Conservation (phyloP, 495 filamentous ascomycete species). For the Penicillium ochrochloron region DNA sequence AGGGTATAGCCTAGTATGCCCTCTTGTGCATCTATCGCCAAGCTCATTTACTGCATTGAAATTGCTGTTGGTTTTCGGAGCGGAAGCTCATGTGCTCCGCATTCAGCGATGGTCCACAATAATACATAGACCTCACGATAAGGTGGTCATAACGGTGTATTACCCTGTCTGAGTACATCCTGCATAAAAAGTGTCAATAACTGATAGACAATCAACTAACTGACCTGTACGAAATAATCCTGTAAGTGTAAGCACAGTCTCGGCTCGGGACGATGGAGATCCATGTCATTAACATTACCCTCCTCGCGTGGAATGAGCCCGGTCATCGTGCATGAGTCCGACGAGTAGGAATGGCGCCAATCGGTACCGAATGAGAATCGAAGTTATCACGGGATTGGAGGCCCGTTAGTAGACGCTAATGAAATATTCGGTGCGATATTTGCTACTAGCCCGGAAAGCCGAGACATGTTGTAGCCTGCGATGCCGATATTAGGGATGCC, state of each 20-base stretch:
- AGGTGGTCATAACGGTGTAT: neutral
- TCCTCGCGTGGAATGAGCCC: slow-evolving; percentile 6
- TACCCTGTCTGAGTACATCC: neutral
- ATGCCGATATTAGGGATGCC: slow-evolving; percentile 2
- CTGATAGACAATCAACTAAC: no score
- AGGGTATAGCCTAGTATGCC: neutral
- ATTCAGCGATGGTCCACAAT: neutral
- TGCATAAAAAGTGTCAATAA: no score
- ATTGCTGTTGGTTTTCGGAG: neutral
- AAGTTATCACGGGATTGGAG: no score
- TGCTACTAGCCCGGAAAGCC: slow-evolving; percentile 5
- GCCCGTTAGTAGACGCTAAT: neutral
- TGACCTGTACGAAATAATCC: neutral
- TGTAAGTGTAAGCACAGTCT: neutral
- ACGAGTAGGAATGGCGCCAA: neutral
- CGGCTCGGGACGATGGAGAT: neutral
- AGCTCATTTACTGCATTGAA: neutral
- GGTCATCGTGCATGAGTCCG: neutral
- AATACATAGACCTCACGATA: neutral
- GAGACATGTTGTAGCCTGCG: neutral
- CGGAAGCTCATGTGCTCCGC: neutral
- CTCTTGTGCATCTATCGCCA: neutral
- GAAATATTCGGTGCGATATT: neutral
- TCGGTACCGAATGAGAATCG: neutral
- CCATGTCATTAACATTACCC: neutral